These are phyloP conservation scores for Ceratobasidium papillatum DNA, from an alignment of 1,284 basidiomycete species.

Conservation along the genomic window DNA sequence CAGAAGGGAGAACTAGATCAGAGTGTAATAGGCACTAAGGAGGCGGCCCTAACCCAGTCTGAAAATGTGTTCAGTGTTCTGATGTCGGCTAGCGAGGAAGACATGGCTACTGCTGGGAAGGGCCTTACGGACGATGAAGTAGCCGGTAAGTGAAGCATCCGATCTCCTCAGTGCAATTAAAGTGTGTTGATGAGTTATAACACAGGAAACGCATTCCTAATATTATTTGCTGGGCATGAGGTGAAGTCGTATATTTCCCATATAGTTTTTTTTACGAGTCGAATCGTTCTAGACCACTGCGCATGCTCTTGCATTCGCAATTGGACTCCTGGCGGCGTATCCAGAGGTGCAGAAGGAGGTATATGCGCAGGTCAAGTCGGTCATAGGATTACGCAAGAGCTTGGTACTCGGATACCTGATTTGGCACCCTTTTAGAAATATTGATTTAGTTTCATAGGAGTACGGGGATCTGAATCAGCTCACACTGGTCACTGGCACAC, in stretches of 20 bases:
- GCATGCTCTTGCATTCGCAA: constrained; percentile 29
- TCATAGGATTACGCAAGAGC: constrained; percentile 10
- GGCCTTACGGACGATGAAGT: not conserved
- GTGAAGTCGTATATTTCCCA: not conserved
- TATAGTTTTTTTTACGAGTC: not conserved
- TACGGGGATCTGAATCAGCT: constrained; percentile 32
- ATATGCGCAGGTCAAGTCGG: constrained; percentile 34
- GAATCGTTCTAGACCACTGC: constrained; percentile 35
- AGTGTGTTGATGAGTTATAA: too few relatives aligned
- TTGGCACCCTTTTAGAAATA: not conserved
- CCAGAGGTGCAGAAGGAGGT: constrained; percentile 31
- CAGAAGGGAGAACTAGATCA: not conserved
- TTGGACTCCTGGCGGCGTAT: constrained; percentile 33
- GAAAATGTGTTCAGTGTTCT: constrained; percentile 34
- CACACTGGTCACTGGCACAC: constrained; percentile 6
- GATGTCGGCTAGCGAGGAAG: constrained; percentile 21
- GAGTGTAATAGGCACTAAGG: not conserved
- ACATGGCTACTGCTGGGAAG: not conserved
- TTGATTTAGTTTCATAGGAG: not conserved
- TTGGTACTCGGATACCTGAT: not conserved
- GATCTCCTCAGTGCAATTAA: not conserved
- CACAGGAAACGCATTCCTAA: constrained; percentile 20
- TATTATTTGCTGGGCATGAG: constrained; percentile 31
- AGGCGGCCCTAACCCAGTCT: not conserved
- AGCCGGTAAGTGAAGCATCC: not conserved